phyloP scores from a whole-genome alignment of 2,329 filamentous ascomycete species.

The Pestalotiopsis sp. region DNA sequence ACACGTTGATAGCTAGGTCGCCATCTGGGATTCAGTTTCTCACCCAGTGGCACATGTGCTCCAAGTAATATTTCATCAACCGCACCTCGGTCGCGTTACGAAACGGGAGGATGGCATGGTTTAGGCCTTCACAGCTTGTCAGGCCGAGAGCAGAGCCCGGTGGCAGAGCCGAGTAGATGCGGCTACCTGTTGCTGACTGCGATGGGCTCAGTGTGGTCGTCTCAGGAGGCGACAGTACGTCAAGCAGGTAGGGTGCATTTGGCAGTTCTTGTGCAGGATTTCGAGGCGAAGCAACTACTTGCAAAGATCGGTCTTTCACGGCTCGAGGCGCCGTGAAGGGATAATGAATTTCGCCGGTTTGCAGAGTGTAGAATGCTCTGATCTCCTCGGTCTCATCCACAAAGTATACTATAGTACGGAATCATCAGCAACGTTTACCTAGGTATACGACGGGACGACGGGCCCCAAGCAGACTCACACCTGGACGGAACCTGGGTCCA shows the following conservation, averaged over 20 bases:
- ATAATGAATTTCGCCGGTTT: neutral
- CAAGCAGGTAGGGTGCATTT: neutral
- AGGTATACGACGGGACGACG: neutral
- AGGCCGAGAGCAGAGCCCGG: neutral
- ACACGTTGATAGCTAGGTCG: too few species aligned
- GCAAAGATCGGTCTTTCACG: neutral
- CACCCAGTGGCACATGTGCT: constrained; percentile 9
- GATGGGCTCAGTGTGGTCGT: neutral
- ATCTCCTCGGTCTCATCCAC: constrained; percentile 7
- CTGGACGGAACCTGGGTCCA: neutral
- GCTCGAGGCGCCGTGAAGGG: neutral
- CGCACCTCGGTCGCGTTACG: neutral
- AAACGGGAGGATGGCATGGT: neutral
- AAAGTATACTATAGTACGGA: neutral
- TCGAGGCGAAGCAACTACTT: neutral
- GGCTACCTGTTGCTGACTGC: neutral
- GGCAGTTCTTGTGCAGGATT: neutral
- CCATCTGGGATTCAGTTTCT: too few species aligned
- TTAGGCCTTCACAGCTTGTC: neutral
- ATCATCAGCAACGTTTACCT: neutral
- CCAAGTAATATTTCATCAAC: constrained; percentile 8
- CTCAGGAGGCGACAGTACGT: neutral
- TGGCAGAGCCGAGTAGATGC: neutral
- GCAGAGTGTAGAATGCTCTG: constrained; percentile 3
- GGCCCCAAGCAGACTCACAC: neutral